Evolutionary conservation across 2,329 filamentous ascomycete genomes (phyloP).

Genomic region (Emergomyces orientalis): DNA sequence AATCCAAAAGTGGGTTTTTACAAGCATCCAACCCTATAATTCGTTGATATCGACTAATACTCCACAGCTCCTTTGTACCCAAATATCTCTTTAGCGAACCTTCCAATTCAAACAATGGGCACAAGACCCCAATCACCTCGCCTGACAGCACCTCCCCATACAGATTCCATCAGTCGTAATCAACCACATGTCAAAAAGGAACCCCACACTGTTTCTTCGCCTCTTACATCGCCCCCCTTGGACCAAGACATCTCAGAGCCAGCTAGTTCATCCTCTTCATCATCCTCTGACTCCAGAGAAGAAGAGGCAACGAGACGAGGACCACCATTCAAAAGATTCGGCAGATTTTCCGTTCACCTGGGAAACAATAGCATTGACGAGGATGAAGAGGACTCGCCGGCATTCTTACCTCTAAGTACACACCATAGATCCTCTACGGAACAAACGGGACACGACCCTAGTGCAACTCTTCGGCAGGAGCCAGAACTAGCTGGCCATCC

Average conservation of each 20-base stretch:
- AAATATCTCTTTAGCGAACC: conserved; percentile 22
- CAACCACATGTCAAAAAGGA: conserved; percentile 22
- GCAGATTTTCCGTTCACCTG: conserved; percentile 27
- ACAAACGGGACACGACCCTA: conserved; percentile 27
- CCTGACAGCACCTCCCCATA: conserved; percentile 19
- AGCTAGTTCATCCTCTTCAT: conserved; percentile 22
- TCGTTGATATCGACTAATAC: conserved; percentile 2
- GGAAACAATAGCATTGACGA: conserved; percentile 24
- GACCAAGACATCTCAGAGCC: conserved; percentile 19
- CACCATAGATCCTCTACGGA: conserved; percentile 16
- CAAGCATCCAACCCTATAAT: not conserved
- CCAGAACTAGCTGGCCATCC: conserved; percentile 21
- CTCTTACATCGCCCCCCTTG: conserved; percentile 24
- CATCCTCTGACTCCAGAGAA: conserved; percentile 26
- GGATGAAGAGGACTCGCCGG: conserved; percentile 38
- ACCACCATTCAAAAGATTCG: conserved; percentile 30
- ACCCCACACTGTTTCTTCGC: conserved; percentile 16
- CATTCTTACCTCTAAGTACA: conserved; percentile 36
- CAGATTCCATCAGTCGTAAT: conserved; percentile 19
- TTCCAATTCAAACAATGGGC: conserved; percentile 14
- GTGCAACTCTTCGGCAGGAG: conserved; percentile 34
- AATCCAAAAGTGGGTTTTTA: conserved; percentile 12
- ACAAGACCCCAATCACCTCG: conserved; percentile 20
- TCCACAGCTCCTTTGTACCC: conserved; percentile 23
- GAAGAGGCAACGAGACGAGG: conserved; percentile 19